Base-by-base conservation (phyloP, 1,139 yeast genomes). In the Yamadazyma membranifaciens region DNA sequence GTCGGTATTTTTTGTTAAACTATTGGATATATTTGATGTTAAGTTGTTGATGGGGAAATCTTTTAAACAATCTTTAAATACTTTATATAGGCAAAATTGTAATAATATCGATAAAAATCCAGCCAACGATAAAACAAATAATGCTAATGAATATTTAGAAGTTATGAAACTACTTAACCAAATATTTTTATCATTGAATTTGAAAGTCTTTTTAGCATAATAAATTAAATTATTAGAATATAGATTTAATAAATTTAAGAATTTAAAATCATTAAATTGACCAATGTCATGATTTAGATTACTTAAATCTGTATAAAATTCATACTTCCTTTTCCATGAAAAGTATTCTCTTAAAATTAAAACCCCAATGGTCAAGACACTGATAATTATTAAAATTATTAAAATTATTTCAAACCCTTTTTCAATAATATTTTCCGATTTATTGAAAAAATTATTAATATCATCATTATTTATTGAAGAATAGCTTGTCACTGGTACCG, bases 121-220 rank as follows among this genome's bases (percentile, higher is more conserved):
- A 16, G 73, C 55, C 0, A 78, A 2, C 0, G 79, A 78, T 3
- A 82, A 49, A 1, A 73, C 57, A 1, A 81, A 50, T 0, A 80
- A 52, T 2, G 68, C 54, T 2, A 69, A 35, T 0, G 85, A 72
- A 31, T 73, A 59, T 5, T 69, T 60, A 0, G 85, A 75, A 1
- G 76, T 56, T n/a, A 69, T 46, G 51, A 77, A 83, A 30, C 73
- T 67, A 1, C 72, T 43, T 1, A 77, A 34, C 87, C 88, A 82
- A 22, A 55, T 40, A 1, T 36, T 27, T 17, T 30, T 34, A 22
- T 44, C 41, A 12, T 41, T 43, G 9, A 44, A 7, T 16, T 36
- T 29, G 9, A 48, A 41, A 12, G 36, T 38, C 38, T 48, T 47
- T 16, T 39, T 42, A 11, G 50, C 13, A 35, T 47, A 49, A 35